Evolutionary conservation across 2,329 filamentous ascomycete species (phyloP), one percentile per base, ranked within the genome.

Genomic region (Rosellinia necatrix): DNA sequence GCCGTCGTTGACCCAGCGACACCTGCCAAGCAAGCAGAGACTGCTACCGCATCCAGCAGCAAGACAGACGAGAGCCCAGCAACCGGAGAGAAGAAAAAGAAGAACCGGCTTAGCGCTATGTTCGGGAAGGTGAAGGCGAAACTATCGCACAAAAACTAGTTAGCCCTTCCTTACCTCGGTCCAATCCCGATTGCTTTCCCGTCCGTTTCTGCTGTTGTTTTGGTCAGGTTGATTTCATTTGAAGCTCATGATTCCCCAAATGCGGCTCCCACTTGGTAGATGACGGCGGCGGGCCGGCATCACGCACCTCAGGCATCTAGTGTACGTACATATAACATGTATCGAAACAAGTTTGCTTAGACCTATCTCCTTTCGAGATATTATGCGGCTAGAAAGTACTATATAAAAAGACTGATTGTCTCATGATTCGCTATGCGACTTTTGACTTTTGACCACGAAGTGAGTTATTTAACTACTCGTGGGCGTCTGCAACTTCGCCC

Each of bases 61-160:
- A 72, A 73, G 59, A 64, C 71, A 13, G 67, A 67, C 27, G 67
- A 71, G 25, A 68, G 68, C 53, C 59, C 71, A 12, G 60, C 71
- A 8, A 72, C 74, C 51, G 73, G 76, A 19, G 79, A 64, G 4
- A 85, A 83, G 75, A 89, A 88, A 78, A 87, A 86, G 79, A 86
- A 85, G 77, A 78, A 83, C 72, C 79, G 86, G 50, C 66, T 87
- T 56, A 88, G 85, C 72, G 74, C 79, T 49, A 81, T 89, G 65
- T 83, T 89, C 68, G 76, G 73, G 72, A 84, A 81, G 75, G 67
- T 84, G 66, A 80, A 80, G 73, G 69, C 74, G 64, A 83, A 74
- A 69, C 62, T 75, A n/a, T 65, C 69, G 19, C 59, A 65, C 61
- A 72, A 73, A 65, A 67, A 71, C 17, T 60, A 58, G 27, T 17